phyloP scores from a whole-genome alignment of 2,329 filamentous ascomycete genomes.

The Exophiala sideris region DNA sequence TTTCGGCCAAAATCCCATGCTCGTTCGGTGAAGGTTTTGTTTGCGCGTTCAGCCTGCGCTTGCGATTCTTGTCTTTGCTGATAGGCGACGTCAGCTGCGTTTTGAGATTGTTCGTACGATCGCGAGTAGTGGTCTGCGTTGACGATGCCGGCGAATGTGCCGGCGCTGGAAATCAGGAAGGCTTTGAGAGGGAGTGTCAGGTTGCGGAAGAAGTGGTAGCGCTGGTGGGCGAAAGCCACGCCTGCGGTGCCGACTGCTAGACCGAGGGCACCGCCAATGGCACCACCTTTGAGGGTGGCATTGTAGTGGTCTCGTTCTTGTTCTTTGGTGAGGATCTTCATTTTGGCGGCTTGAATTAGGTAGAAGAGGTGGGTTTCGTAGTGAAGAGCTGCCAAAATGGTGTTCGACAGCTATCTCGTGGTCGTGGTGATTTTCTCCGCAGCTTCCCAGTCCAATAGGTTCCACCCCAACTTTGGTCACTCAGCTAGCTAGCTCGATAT shows the following conservation, averaged over 20 bases:
- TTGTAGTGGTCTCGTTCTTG: slow-evolving; percentile 85
- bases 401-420: too few species aligned
- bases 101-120: slow-evolving; percentile 65
- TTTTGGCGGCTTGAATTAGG: slow-evolving; percentile 38
- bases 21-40: slow-evolving; percentile 58
- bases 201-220: slow-evolving; percentile 73
- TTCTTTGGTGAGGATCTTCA: slow-evolving; percentile 96
- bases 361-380: background rate
- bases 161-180: slow-evolving; percentile 79
- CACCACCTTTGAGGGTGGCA: slow-evolving; percentile 71
- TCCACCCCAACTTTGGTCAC: too few species aligned
- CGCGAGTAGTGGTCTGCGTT: slow-evolving; percentile 74
- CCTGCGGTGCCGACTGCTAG: slow-evolving; percentile 64
- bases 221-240: slow-evolving; percentile 63
- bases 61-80: slow-evolving; percentile 59
- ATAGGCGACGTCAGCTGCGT: slow-evolving; percentile 65
- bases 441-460: too few species aligned
- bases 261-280: slow-evolving; percentile 68
- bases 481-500: too few species aligned
- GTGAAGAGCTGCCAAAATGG: too few species aligned
- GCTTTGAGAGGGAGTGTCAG: slow-evolving; percentile 87
- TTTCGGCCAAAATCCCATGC: slow-evolving; percentile 70
- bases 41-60: slow-evolving; percentile 51
- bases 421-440: too few species aligned
- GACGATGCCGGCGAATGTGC: slow-evolving; percentile 85